Evolutionary conservation across 1,284 basidiomycete genomes (phyloP), one percentile per base, ranked within the genome.

Genomic region (Afroboletus lepidellus): DNA sequence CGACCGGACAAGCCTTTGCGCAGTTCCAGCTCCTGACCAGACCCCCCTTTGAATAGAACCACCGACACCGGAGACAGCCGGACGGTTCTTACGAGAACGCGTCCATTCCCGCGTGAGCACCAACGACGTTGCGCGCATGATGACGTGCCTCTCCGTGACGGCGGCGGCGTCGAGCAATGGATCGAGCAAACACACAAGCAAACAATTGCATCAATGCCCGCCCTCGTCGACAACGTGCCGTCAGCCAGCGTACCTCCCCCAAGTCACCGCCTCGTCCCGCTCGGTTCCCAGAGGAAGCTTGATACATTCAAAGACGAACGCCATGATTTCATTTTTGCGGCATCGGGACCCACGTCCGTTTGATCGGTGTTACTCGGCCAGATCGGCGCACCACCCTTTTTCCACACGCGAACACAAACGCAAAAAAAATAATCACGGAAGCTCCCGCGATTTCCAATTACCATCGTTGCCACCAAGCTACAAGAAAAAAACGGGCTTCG

Each of bases 371-470:
- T 49, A 43, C 45, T 5, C 32, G 18, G n/a, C 51, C n/a, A 57
- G 66, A 69, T 64, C 60, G 46, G 60, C 58, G 50, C 53, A 57
- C 61, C 63, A 61, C 46, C 46, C 23, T 38, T n/a, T 16, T 21
- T 48, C 29, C 36, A 27, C 29, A 51, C n/a, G n/a, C n/a, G n/a
- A n/a, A n/a, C n/a, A 24, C 25, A 32, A 36, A 16, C 27, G 42
- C 37, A 43, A 38, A 41, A 21, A 33, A 41, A 48, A 18, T 16
- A 2, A 39, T 41, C 42, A 55, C 30, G 38, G 52, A 66, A 63
- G 58, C 55, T 50, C 8, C 45, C 6, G 11, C 37, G 20, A 66
- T 68, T 65, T 56, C 55, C 50, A 66, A 62, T 60, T 18, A 27
- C 21, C 37, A 33, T n/a, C 56, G 39, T 61, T 33, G 44, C 45